Evolutionary conservation across 768 basidiomycete genomes (phyloP).

Genomic region (Amanita polypyramis): DNA sequence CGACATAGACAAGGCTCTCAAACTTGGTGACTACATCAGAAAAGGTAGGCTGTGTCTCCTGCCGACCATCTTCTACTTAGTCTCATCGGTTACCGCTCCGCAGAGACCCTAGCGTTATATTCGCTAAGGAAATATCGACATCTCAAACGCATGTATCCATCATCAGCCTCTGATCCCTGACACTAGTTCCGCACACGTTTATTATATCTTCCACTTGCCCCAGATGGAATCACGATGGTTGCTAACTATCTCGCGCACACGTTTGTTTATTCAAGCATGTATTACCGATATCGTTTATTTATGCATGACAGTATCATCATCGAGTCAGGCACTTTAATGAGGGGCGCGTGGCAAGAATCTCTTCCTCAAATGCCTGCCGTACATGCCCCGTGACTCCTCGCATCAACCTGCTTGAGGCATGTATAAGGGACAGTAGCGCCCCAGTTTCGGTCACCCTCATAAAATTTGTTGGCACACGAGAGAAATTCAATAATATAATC

Average conservation of each 20-base stretch:
- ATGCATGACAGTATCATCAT: too few species aligned
- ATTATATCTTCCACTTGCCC: background rate
- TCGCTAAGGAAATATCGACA: constrained; percentile 77
- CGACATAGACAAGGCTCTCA: constrained; percentile 69
- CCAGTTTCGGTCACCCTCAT: too few species aligned
- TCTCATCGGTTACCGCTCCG: background rate
- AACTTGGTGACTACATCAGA: constrained; percentile 75
- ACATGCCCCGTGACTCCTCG: too few species aligned
- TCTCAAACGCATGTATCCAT: constrained; percentile 62
- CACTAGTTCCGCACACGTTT: background rate
- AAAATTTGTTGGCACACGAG: too few species aligned
- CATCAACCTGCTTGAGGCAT: too few species aligned
- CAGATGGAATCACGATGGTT: too few species aligned
- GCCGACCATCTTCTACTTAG: background rate
- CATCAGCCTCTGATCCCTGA: constrained; percentile 17
- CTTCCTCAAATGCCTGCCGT: too few species aligned
- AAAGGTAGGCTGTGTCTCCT: constrained; percentile 39
- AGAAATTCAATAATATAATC: too few species aligned
- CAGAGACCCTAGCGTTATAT: constrained; percentile 78
- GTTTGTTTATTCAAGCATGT: background rate
- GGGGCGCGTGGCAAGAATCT: too few species aligned
- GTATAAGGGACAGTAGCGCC: too few species aligned
- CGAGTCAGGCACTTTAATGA: too few species aligned
- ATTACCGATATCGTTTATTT: background rate
- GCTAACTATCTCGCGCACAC: too few species aligned